Base-by-base conservation (phyloP, 108 stramenopile genomes). In the Aurantiochytrium sp. region DNA sequence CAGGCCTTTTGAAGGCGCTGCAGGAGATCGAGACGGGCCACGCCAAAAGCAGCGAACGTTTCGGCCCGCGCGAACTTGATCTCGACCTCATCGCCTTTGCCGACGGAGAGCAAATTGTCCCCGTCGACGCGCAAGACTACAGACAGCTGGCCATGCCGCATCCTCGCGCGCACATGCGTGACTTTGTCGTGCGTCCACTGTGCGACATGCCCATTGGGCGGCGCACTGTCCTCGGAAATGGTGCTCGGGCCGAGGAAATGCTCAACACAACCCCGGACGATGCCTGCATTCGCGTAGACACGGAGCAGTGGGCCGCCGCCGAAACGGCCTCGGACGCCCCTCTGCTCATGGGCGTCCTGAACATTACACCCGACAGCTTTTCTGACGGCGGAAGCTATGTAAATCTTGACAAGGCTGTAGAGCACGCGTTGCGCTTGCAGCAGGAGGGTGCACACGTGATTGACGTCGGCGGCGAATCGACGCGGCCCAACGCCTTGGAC, bases 401-500 rank as follows among this genome's bases (percentile, higher is more conserved):
- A 1, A 42, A 44, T 6, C 58, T 53, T 69, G 95, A 95, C 8
- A 44, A 60, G n/a, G 95, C 98, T 5, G 95, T 96, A 59, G 87
- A 89, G 45, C 94, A 92, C n/a, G 97, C 97, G 0, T 47, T 95
- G 23, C 88, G 93, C 83, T 93, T 99, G 95, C 95, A 92, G 58
- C 69, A 91, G 18, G 93, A 97, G 76, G 98, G 98, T 14, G 98
- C 97, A 1, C 90, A 87, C 28, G 96, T 98, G 72, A 94, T 99
- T 64, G 98, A 99, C 92, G 92, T 99, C 87, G 98, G 98, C 29
- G 98, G 98, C 10, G 98, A 99, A 91, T 97, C 97, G 4, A 99
- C 98, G 5, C 93, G 98, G 72, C 97, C 97, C 4, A 95, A 95
- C n/a, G 96, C 97, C 18, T 55, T 90, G 28, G 93, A 94, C 69